A percentile compares a stretch with the other conserved stretches of the same genome.
Evolutionary conservation across 2,329 filamentous ascomycete genomes (phyloP).

Genomic region (Clonostachys sp.): DNA sequence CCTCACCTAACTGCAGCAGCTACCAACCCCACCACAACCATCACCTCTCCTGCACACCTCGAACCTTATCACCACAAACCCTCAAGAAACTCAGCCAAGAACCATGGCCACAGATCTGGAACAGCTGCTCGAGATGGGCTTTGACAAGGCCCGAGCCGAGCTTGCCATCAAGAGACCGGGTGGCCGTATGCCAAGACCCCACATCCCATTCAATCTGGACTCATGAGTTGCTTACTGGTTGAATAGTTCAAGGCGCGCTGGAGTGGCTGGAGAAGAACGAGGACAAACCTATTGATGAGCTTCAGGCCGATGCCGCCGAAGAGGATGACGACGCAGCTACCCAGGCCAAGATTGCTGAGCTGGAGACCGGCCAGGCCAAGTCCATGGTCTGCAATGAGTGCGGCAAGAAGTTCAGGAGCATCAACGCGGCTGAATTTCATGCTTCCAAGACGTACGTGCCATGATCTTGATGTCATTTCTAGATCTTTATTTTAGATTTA

Average conservation of each 20-base stretch:
- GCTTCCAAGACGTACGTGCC: constrained; percentile 72
- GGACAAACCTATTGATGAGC: constrained; percentile 80
- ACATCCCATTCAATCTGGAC: background rate
- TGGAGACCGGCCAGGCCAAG: constrained; percentile 68
- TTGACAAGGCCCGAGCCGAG: constrained; percentile 76
- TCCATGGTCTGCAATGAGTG: constrained; percentile 94
- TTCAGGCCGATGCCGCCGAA: constrained; percentile 49
- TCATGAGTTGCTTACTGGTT: constrained; percentile 3
- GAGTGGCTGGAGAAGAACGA: constrained; percentile 94
- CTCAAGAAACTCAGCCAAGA: constrained; percentile 30
- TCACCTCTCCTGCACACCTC: constrained; percentile 7
- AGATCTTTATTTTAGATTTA: background rate
- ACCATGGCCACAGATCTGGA: constrained; percentile 53
- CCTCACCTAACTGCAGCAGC: too few species aligned
- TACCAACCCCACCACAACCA: background rate
- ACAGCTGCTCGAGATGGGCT: constrained; percentile 67
- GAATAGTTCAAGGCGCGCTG: constrained; percentile 75
- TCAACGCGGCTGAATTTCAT: constrained; percentile 82
- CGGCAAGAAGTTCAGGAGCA: constrained; percentile 81
- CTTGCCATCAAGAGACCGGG: constrained; percentile 81
- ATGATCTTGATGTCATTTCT: background rate
- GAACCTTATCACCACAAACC: constrained; percentile 5
- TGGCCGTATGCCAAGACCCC: constrained; percentile 53
- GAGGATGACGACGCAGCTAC: constrained; percentile 43
- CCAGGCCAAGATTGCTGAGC: constrained; percentile 54